Evolutionary conservation across 116 monocot genomes (phyloP), one percentile per base, ranked within the genome.

Genomic region (Zostera marina): DNA sequence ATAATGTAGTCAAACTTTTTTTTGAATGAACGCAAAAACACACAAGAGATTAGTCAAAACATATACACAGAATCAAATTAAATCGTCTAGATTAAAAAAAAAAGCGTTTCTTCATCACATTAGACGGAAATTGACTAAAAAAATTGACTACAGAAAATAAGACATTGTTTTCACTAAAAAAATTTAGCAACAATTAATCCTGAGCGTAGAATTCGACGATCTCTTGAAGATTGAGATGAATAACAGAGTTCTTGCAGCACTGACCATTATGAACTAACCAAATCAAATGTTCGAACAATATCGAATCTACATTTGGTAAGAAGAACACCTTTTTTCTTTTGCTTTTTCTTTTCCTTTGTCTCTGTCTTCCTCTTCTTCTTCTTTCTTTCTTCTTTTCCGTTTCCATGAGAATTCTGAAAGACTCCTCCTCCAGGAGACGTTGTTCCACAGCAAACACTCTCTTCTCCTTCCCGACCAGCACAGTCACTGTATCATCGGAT

Each of bases 401-500:
- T 12, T 47, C 39, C 63, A 63, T 41, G 12, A 63, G 40, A 11
- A 40, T 38, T 21, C 51, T 40, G 38, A 63, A 63, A 0, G 63
- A 51, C 5, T 52, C 63, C 52, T 63, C 45, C 51, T 63, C 52
- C 51, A 63, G 38, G 39, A 51, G 51, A 12, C 7, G 19, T 26
- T 22, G 41, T 9, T 63, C 63, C 11, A 64, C 64, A 12, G n/a
- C 23, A 20, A 64, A 64, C 42, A 54, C 54, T 41, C 54, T 19
- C 64, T 24, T 64, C 54, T 64, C 64, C 54, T 64, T 54, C 17
- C 64, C 64, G 20, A 54, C 64, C 53, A 64, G 42, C 53, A 64
- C 64, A 43, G 53, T 44, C 42, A 64, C 64, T 1, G 64, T 39
- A 12, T 40, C 51, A 5, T 32, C 5, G 51, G 63, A 47, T 11